Base-by-base conservation (phyloP, 1,284 basidiomycete species). In the Leccinum insolens region DNA sequence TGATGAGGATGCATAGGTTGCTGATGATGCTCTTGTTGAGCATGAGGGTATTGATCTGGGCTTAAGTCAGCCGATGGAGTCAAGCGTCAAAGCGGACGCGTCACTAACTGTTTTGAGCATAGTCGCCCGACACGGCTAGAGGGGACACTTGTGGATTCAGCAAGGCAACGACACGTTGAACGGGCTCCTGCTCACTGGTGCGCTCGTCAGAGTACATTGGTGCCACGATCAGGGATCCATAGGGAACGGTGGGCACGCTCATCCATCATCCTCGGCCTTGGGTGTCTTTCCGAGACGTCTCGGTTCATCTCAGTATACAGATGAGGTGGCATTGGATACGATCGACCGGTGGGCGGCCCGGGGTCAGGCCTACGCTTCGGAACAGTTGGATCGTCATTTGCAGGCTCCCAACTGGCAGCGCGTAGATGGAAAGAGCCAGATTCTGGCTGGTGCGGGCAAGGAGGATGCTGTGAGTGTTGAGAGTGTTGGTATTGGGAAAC, bases 161-260 rank as follows among this genome's bases (percentile, higher is more conserved):
- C 58, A 61, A 65, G 44, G 62, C 66, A 41, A 58, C 28, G 34
- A 39, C 61, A 66, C 61, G 63, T 49, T 25, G 64, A 61, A 62
- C 64, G 62, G 39, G 68, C 61, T 58, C 52, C 3, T 7, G 75
- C 81, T 75, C 73, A 85, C 83, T 78, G 61, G 79, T 77, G 63
- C 84, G 82, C 65, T 85, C 84, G 67, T 84, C 84, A 44, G 83
- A 78, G 70, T 85, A 86, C 66, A 82, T 77, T 64, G 81, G 78
- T 15, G 81, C 68, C 37, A 83, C 74, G 66, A 79, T 74, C 66
- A 79, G 75, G 34, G 80, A 76, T 41, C 73, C 78, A 71, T 84
- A 85, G 39, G 79, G 62, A 49, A 69, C 74, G 69, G 62, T 72
- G 31, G 68, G 52, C 20, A 77, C 68, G 69, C 5, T 79, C 77